Base-by-base conservation (phyloP, 768 basidiomycete genomes). In the Serendipita sp. region DNA sequence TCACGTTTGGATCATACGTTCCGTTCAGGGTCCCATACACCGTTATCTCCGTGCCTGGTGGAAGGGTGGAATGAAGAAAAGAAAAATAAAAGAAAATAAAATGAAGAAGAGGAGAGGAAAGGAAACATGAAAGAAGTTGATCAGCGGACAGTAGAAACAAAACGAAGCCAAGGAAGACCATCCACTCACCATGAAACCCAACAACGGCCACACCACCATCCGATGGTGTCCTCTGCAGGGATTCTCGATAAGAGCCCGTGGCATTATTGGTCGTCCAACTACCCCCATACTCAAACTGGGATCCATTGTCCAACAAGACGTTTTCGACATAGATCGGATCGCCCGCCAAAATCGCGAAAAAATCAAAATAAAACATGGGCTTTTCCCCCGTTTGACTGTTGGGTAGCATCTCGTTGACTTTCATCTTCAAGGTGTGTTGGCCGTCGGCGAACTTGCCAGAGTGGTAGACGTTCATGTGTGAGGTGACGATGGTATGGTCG, bases 21-120 rank as follows among this genome's bases (percentile, higher is more conserved):
- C 53, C 53, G 22, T 58, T 58, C 11, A 58, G 53, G 4, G 53
- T 28, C 11, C 53, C 53, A 31, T 58, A 58, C 31, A 58, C 53
- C 1, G 53, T 28, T 4, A 58, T 58, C 2, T 58, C 53, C 11
- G 53, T 58, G 22, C 53, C 53, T 48, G n/a, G n/a, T n/a, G n/a
- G n/a, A n/a, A n/a, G n/a, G n/a, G n/a, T n/a, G n/a, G n/a, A n/a
- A n/a, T n/a, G n/a, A n/a, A n/a, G n/a, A n/a, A n/a, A n/a, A n/a
- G n/a, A n/a, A n/a, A n/a, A n/a, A n/a, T n/a, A n/a, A n/a, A n/a
- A n/a, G n/a, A n/a, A n/a, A n/a, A n/a, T n/a, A n/a, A n/a, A n/a
- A n/a, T n/a, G n/a, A n/a, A n/a, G n/a, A n/a, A n/a, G n/a, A n/a
- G n/a, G n/a, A n/a, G n/a, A n/a, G n/a, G n/a, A n/a, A n/a, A n/a